Evolutionary conservation across 306 rosid species (phyloP).

Genomic region (Corylus heterophylla): DNA sequence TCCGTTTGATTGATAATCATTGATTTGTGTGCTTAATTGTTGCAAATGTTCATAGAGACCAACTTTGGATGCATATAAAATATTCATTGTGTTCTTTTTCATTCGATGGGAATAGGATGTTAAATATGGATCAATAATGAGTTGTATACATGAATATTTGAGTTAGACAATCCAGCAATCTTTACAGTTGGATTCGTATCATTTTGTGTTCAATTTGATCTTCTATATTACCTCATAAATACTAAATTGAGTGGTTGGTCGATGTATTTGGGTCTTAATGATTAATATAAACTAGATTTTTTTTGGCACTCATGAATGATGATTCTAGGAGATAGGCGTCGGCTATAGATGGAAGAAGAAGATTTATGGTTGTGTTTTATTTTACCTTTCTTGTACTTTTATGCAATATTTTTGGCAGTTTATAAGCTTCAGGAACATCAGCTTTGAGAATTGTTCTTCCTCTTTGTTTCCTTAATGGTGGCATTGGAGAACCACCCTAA

Average conservation of each 20-base stretch:
- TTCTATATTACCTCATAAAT: background rate
- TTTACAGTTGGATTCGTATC: background rate
- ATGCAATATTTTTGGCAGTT: background rate
- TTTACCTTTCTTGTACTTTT: background rate
- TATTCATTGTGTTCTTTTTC: background rate
- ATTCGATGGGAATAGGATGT: background rate
- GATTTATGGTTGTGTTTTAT: background rate
- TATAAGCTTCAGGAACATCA: background rate
- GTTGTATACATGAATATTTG: background rate
- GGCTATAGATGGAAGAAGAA: background rate
- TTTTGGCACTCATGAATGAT: background rate
- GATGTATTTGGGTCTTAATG: background rate
- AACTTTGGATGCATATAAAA: background rate
- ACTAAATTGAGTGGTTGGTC: background rate
- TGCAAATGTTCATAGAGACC: background rate
- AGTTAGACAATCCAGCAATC: background rate
- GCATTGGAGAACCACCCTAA: background rate
- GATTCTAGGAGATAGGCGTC: background rate
- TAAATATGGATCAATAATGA: background rate
- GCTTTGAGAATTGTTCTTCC: background rate
- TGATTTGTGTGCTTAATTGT: conserved; percentile 6
- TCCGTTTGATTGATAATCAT: background rate
- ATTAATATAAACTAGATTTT: background rate
- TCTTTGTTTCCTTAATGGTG: background rate
- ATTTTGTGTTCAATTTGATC: background rate